Evolutionary conservation across 176 grass and related monocot genomes (phyloP).

Genomic region (Oryza glaberrima): DNA sequence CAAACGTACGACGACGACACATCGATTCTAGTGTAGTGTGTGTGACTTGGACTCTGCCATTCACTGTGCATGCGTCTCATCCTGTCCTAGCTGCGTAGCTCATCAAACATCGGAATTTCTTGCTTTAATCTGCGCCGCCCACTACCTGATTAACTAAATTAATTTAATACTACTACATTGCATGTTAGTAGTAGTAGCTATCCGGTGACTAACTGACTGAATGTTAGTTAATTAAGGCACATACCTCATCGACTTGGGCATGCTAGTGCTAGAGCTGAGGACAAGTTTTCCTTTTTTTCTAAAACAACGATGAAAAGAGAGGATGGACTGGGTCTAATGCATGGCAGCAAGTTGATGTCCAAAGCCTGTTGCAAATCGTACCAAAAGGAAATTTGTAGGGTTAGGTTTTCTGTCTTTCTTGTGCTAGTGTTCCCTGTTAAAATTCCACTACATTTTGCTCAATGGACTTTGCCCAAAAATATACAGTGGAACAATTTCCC

Average conservation of each 20-base stretch:
- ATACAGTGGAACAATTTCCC: slow-evolving; percentile 10
- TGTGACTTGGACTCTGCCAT: neutral
- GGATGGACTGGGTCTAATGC: neutral
- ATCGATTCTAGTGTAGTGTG: neutral
- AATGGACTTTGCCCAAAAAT: neutral
- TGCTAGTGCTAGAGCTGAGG: too few relatives aligned
- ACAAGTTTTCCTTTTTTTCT: neutral
- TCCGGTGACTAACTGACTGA: neutral
- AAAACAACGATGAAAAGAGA: neutral
- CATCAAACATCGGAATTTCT: neutral
- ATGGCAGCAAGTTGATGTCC: neutral
- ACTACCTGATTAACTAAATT: neutral
- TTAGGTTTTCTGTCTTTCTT: neutral
- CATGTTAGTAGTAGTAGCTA: neutral
- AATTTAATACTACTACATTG: neutral
- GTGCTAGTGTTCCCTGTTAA: neutral
- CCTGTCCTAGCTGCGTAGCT: neutral
- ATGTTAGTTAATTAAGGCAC: neutral
- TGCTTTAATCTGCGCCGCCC: neutral
- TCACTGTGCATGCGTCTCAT: too few relatives aligned
- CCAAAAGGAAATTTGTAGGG: neutral
- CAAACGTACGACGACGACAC: too few relatives aligned
- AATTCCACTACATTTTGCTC: neutral
- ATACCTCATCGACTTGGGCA: too few relatives aligned
- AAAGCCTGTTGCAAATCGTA: neutral